Conservation (phyloP, 441 rosid species). For the Adansonia gregorii region DNA sequence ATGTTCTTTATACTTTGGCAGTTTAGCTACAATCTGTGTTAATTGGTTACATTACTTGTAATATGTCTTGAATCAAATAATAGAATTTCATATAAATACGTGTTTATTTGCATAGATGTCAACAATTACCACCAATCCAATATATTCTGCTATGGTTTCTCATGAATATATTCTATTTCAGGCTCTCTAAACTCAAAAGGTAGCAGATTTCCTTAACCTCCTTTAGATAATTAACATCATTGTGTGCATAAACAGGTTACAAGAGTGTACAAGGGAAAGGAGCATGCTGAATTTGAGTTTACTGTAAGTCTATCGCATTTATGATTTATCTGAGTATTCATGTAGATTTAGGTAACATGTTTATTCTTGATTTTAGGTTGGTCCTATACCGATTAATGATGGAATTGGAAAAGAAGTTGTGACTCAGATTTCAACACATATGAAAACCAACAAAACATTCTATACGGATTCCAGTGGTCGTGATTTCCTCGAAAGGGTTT, state of each 20-base stretch:
- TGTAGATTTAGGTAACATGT: background rate
- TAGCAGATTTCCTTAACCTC: constrained; percentile 1
- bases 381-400: constrained; percentile 54
- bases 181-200: constrained; percentile 10
- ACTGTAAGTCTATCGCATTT: constrained; percentile 37
- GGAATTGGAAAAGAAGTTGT: constrained; percentile 54
- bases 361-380: constrained; percentile 43
- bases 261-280: constrained; percentile 54
- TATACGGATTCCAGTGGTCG: constrained; percentile 61
- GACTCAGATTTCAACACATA: constrained; percentile 41
- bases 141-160: background rate
- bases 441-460: constrained; percentile 47
- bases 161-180: constrained; percentile 5
- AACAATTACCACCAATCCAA: background rate
- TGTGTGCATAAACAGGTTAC: constrained; percentile 41
- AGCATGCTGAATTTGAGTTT: constrained; percentile 55
- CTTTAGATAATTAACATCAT: constrained; percentile 12
- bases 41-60: no score
- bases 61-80: background rate
- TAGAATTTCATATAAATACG: constrained; percentile 7
- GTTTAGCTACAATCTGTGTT: no score
- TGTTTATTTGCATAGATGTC: background rate
- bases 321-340: background rate
- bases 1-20: no score
- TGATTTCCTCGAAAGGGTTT: constrained; percentile 55